Evolutionary conservation across 108 stramenopile species (phyloP).

Genomic region (Stephanodiscus triporus): DNA sequence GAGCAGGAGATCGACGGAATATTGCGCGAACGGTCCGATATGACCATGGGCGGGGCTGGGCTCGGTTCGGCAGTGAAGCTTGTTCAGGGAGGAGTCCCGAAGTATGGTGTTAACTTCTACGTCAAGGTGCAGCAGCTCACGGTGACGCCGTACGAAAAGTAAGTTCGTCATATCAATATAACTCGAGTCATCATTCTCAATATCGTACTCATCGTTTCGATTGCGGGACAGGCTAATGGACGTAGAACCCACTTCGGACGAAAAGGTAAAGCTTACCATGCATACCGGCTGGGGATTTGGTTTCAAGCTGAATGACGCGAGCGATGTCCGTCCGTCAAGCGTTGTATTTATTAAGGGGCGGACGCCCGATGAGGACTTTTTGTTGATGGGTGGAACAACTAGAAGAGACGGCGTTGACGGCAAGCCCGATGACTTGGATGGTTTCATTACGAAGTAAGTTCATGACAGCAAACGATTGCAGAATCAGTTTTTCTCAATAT

Average conservation of each 20-base stretch:
- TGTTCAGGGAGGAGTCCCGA: conserved; percentile 32
- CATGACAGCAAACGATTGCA: too few relatives aligned
- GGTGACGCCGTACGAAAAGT: conserved; percentile 24
- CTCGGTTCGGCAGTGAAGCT: background rate
- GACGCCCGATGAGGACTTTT: conserved; percentile 44
- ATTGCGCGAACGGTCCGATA: conserved; percentile 35
- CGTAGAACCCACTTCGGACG: conserved; percentile 23
- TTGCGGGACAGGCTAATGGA: conserved; percentile 13
- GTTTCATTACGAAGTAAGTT: conserved; percentile 40
- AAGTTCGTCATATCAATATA: too few relatives aligned
- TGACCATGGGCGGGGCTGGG: conserved; percentile 47
- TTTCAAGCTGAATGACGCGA: conserved; percentile 50
- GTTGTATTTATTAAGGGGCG: conserved; percentile 41
- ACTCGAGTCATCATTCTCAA: too few relatives aligned
- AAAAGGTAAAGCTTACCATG: conserved; percentile 38
- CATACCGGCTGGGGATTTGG: conserved; percentile 49
- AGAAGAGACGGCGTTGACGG: conserved; percentile 27
- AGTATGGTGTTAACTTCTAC: conserved; percentile 39
- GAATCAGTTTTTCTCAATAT: too few relatives aligned
- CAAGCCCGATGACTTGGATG: conserved; percentile 33
- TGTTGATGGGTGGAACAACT: conserved; percentile 44
- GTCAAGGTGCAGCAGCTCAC: conserved; percentile 46
- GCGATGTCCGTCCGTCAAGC: conserved; percentile 41
- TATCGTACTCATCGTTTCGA: too few relatives aligned
- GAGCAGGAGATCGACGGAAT: conserved; percentile 32